These are phyloP conservation scores for Zygosaccharomyces rouxii DNA, from an alignment of 805 yeast species.

Conservation along the genomic window DNA sequence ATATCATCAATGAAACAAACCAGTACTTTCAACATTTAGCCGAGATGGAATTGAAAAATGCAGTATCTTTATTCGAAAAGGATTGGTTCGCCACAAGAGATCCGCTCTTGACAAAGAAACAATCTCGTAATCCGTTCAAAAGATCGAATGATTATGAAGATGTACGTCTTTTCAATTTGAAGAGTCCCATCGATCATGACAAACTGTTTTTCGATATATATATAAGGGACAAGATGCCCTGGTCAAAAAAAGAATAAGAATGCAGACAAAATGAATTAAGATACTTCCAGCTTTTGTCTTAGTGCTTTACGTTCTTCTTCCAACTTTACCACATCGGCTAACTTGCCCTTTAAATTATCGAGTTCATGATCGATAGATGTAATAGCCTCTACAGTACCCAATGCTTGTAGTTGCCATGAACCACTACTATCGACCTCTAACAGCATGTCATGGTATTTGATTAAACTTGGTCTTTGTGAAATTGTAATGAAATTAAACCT, in stretches of 20 bases:
- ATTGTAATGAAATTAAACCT: conserved; percentile 76
- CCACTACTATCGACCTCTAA: conserved; percentile 59
- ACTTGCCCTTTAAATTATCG: conserved; percentile 54
- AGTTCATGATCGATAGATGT: conserved; percentile 73
- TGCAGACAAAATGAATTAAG: conserved; percentile 21
- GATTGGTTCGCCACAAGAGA: conserved; percentile 57
- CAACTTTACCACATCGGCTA: conserved; percentile 56
- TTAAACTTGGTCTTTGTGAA: conserved; percentile 75
- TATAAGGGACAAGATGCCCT: conserved; percentile 31
- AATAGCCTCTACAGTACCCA: conserved; percentile 62
- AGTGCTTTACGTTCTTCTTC: conserved; percentile 57
- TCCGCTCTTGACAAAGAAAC: conserved; percentile 46
- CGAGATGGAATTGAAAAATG: conserved; percentile 48
- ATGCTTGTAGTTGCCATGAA: conserved; percentile 57
- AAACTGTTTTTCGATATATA: conserved; percentile 17
- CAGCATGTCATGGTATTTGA: conserved; percentile 77
- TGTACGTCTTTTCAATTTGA: conserved; percentile 10
- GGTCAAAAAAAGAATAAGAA: conserved; percentile 19
- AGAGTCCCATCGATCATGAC: conserved; percentile 14
- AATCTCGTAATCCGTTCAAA: conserved; percentile 53
- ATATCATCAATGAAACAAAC: conserved; percentile 21
- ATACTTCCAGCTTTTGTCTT: conserved; percentile 35
- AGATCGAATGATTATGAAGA: conserved; percentile 38
- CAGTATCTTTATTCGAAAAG: conserved; percentile 46
- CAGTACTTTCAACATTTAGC: conserved; percentile 47